A percentile compares a stretch with the other conserved stretches of the same genome.
Evolutionary conservation across 805 yeast genomes (phyloP).

Genomic region (Hanseniaspora clermontiae): DNA sequence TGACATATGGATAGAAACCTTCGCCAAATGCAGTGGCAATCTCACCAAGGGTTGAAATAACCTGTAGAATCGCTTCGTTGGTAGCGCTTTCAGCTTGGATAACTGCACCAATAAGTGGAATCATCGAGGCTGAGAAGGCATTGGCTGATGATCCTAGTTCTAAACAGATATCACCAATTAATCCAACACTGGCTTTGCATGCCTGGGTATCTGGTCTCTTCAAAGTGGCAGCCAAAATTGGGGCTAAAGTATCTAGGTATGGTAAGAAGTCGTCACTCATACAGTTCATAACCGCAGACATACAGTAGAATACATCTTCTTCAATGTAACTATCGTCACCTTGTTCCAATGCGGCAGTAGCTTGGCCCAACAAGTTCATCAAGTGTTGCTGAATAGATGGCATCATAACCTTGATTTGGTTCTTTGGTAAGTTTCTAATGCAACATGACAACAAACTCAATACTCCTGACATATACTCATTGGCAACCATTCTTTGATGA

Average conservation of each 20-base stretch:
- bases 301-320: constrained; percentile 86
- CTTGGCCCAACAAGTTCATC: constrained; percentile 43
- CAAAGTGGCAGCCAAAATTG: constrained; percentile 67
- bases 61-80: constrained; percentile 74
- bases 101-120: constrained; percentile 68
- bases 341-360: constrained; percentile 16
- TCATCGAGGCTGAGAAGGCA: constrained; percentile 66
- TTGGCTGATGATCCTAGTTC: constrained; percentile 64
- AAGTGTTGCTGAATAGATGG: constrained; percentile 27
- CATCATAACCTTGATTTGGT: constrained; percentile 32
- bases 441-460: constrained; percentile 69
- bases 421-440: constrained; percentile 64
- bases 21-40: constrained; percentile 79
- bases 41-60: constrained; percentile 89
- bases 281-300: constrained; percentile 79
- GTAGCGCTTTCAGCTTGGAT: constrained; percentile 55
- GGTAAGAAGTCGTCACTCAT: constrained; percentile 56
- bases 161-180: constrained; percentile 87
- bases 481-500: constrained; percentile 67
- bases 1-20: constrained; percentile 62
- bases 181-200: constrained; percentile 82
- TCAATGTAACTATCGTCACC: constrained; percentile 38
- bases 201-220: constrained; percentile 72
- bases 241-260: constrained; percentile 72
- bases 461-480: constrained; percentile 76